Evolutionary conservation across 768 basidiomycete species (phyloP).

Genomic region (Chlorophyllum brunneum): DNA sequence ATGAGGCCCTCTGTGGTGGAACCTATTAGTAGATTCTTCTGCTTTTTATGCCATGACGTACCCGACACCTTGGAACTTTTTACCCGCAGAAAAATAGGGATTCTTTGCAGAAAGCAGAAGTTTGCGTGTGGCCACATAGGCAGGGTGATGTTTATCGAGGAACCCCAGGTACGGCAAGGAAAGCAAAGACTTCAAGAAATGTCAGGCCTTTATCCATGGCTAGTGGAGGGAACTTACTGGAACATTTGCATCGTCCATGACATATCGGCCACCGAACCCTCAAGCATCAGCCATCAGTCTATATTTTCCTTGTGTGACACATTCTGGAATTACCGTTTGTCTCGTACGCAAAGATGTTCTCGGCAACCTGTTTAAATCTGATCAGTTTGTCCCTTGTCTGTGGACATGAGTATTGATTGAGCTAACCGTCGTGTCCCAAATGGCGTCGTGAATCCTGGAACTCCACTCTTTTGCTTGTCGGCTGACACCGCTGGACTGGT

Average conservation of each 20-base stretch:
- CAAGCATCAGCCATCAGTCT: neutral
- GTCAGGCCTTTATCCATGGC: neutral
- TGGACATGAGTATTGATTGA: neutral
- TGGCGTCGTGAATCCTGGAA: slow-evolving; percentile 49
- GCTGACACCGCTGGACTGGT: slow-evolving; percentile 48
- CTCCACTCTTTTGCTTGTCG: slow-evolving; percentile 55
- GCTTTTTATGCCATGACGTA: slow-evolving; percentile 27
- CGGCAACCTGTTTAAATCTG: slow-evolving; percentile 42
- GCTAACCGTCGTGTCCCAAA: slow-evolving; percentile 59
- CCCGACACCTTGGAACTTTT: slow-evolving; percentile 67
- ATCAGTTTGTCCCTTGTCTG: neutral
- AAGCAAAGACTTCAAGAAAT: slow-evolving; percentile 55
- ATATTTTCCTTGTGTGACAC: too few species aligned
- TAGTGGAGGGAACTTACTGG: slow-evolving; percentile 44
- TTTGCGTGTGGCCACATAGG: slow-evolving; percentile 63
- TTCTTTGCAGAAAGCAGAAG: slow-evolving; percentile 58
- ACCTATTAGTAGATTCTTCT: neutral
- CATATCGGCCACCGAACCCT: slow-evolving; percentile 68
- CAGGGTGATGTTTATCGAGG: slow-evolving; percentile 52
- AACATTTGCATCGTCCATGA: slow-evolving; percentile 87
- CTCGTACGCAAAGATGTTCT: slow-evolving; percentile 74
- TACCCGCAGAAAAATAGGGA: slow-evolving; percentile 66
- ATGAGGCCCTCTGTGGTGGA: slow-evolving; percentile 60
- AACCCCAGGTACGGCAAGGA: slow-evolving; percentile 80
- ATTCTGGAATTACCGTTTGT: slow-evolving; percentile 48